A percentile compares a stretch with the other conserved stretches of the same genome.
Evolutionary conservation across 1,139 yeast species (phyloP).

Genomic region (Debaryomycetaceae sp.): DNA sequence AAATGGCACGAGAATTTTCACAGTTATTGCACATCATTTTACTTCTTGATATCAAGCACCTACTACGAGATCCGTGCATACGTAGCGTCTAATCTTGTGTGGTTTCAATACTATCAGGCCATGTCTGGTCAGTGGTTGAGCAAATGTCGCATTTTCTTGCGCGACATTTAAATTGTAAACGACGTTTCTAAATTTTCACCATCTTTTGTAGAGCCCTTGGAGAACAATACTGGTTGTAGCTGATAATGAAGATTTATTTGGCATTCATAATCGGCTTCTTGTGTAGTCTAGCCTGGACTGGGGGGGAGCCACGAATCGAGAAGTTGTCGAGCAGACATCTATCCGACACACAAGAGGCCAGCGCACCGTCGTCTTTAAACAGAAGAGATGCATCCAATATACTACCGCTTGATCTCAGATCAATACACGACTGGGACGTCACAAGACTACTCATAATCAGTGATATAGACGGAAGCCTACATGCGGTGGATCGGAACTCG

Average conservation of each 20-base stretch:
- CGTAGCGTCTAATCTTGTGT: too few species aligned
- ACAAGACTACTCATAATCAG: constrained; percentile 66
- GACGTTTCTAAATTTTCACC: not conserved
- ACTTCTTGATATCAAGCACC: too few species aligned
- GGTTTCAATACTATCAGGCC: too few species aligned
- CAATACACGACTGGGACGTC: constrained; percentile 54
- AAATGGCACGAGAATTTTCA: too few species aligned
- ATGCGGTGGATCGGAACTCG: constrained; percentile 72
- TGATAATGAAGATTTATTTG: not conserved
- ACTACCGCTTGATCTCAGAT: constrained; percentile 35
- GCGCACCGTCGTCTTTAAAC: not conserved
- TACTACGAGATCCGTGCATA: too few species aligned
- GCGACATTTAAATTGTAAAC: not conserved
- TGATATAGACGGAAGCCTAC: constrained; percentile 85
- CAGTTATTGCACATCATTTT: too few species aligned
- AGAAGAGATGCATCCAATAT: constrained; percentile 9
- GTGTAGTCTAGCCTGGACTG: constrained; percentile 6
- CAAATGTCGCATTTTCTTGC: not conserved
- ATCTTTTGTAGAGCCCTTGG: not conserved
- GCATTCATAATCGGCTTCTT: constrained; percentile 2
- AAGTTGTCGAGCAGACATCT: constrained; percentile 13
- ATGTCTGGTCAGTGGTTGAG: too few species aligned
- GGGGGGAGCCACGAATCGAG: constrained; percentile 25
- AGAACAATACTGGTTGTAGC: not conserved
- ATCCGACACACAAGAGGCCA: constrained; percentile 3